A percentile compares a stretch with the other conserved stretches of the same genome.
These are phyloP conservation scores for Dissophora globulifera DNA, from an alignment of 192 early-diverging fungal species.

Conservation along the genomic window DNA sequence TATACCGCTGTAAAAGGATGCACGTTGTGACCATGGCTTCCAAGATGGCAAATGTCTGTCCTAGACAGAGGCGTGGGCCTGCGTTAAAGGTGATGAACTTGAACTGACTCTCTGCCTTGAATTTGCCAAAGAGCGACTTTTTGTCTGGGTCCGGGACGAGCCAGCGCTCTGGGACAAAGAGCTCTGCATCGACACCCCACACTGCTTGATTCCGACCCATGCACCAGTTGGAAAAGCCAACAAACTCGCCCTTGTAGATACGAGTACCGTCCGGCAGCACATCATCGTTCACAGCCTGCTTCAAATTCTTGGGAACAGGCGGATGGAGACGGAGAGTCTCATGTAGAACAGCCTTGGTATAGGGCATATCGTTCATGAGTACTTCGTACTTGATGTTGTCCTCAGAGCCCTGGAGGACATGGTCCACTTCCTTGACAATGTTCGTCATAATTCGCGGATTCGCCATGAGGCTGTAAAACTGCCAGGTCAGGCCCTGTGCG, in stretches of 20 bases:
- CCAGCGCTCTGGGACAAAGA: constrained; percentile 68
- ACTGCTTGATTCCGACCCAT: constrained; percentile 64
- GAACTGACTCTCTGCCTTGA: constrained; percentile 42
- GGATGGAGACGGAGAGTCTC: constrained; percentile 76
- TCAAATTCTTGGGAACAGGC: constrained; percentile 67
- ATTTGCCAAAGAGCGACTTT: constrained; percentile 25
- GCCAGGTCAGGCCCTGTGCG: constrained; percentile 64
- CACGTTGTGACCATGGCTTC: constrained; percentile 43
- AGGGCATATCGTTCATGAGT: constrained; percentile 29
- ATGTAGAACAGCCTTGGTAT: constrained; percentile 36
- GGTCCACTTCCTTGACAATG: constrained; percentile 54
- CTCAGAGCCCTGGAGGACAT: constrained; percentile 20
- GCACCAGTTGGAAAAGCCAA: constrained; percentile 61
- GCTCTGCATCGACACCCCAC: constrained; percentile 61
- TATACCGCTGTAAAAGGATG: constrained; percentile 39
- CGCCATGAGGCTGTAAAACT: constrained; percentile 59
- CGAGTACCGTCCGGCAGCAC: constrained; percentile 71
- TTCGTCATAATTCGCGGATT: constrained; percentile 50
- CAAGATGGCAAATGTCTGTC: constrained; percentile 49
- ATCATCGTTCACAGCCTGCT: constrained; percentile 65
- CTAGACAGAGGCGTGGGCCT: constrained; percentile 60
- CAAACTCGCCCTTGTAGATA: constrained; percentile 61
- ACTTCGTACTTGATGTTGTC: constrained; percentile 26
- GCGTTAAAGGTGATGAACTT: constrained; percentile 68
- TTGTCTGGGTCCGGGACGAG: constrained; percentile 7